These are phyloP conservation scores for Lophium mytilinum DNA, from an alignment of 495 filamentous ascomycete species.

Conservation along the genomic window DNA sequence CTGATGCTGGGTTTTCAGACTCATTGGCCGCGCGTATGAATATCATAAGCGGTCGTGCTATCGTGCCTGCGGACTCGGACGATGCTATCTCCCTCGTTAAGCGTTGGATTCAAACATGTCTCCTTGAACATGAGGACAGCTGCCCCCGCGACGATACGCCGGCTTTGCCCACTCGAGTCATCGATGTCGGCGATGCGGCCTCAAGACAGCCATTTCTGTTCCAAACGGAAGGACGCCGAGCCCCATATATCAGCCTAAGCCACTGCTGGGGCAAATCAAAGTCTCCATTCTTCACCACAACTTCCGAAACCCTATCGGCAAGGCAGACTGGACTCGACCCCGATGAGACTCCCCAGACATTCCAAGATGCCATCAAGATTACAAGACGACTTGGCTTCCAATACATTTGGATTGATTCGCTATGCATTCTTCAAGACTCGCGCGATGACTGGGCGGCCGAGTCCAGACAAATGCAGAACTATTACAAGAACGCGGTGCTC, in stretches of 20 bases:
- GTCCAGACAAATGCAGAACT: background rate
- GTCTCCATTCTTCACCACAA: background rate
- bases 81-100: too few species aligned
- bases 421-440: background rate
- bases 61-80: too few species aligned
- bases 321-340: background rate
- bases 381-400: background rate
- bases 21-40: too few species aligned
- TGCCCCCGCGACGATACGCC: background rate
- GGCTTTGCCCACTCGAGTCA: background rate
- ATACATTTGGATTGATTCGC: background rate
- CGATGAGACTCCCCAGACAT: background rate
- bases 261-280: background rate
- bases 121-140: too few species aligned
- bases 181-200: background rate
- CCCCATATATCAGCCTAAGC: background rate
- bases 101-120: too few species aligned
- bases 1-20: too few species aligned
- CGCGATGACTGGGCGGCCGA: background rate
- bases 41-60: too few species aligned
- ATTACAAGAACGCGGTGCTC: background rate
- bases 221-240: background rate
- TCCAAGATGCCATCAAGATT: background rate
- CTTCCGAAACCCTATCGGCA: background rate
- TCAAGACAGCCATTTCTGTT: background rate